A percentile compares a stretch with the other conserved stretches of the same genome.
These are phyloP conservation scores for Trichoderma erinaceum DNA, from an alignment of 495 filamentous ascomycete genomes.

Conservation along the genomic window DNA sequence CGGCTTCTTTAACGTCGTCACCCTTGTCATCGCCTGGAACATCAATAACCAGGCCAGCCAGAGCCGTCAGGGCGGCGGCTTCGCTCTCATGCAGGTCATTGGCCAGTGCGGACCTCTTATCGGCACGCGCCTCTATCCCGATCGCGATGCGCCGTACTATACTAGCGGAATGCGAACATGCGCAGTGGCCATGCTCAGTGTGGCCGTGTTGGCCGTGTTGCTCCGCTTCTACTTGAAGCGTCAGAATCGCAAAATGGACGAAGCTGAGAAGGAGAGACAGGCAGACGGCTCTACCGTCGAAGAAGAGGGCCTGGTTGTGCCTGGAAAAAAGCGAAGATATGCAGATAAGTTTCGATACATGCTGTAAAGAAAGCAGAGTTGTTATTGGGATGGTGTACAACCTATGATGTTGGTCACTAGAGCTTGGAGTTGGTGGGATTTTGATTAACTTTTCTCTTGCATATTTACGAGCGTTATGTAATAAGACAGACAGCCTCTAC, in stretches of 20 bases:
- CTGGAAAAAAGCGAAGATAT: conserved; percentile 10
- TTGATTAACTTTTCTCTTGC: background rate
- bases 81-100: conserved; percentile 63
- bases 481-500: conserved; percentile 3
- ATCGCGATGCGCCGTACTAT: conserved; percentile 55
- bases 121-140: conserved; percentile 66
- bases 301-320: conserved; percentile 22
- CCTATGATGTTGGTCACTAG: background rate
- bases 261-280: conserved; percentile 22
- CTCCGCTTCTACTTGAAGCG: conserved; percentile 51
- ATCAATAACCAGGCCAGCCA: conserved; percentile 65
- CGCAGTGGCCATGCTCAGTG: conserved; percentile 61
- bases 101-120: conserved; percentile 69
- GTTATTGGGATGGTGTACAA: background rate
- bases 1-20: conserved; percentile 65
- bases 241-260: conserved; percentile 53
- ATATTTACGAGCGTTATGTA: background rate
- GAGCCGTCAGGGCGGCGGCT: conserved; percentile 59
- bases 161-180: conserved; percentile 59
- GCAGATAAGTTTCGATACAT: conserved; percentile 15
- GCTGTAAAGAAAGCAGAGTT: background rate
- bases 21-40: conserved; percentile 69
- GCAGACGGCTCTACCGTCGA: conserved; percentile 19
- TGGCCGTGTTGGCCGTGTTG: conserved; percentile 47
- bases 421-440: background rate